phyloP scores from a whole-genome alignment of 2,329 filamentous ascomycete species.

The Albophoma yamanashiensis region DNA sequence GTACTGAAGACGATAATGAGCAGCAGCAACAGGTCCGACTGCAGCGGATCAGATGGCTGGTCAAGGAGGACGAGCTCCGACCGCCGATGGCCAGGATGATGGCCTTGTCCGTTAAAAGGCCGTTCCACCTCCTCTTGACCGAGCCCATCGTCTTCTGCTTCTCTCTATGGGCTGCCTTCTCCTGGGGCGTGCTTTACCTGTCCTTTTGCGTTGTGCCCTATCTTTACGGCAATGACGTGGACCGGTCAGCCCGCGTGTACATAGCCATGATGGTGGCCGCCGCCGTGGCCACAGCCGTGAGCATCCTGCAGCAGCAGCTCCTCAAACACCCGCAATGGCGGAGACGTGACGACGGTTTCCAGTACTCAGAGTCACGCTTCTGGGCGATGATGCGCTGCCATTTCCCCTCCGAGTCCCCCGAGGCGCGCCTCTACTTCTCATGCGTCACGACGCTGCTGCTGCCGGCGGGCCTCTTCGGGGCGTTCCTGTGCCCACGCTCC shows the following conservation, averaged over 20 bases:
- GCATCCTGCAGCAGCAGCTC: conserved; percentile 62
- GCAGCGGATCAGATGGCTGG: conserved; percentile 64
- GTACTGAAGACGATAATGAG: not conserved
- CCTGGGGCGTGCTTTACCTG: conserved; percentile 81
- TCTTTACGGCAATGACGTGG: conserved; percentile 59
- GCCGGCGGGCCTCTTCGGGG: conserved; percentile 62
- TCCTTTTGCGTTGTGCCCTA: conserved; percentile 73
- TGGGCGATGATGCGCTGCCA: conserved; percentile 34
- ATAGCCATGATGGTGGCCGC: conserved; percentile 58
- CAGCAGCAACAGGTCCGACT: conserved; percentile 4
- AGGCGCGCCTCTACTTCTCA: conserved; percentile 72
- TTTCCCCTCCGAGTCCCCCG: conserved; percentile 49
- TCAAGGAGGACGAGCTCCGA: conserved; percentile 67
- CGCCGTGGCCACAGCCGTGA: conserved; percentile 54
- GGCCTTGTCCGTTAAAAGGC: conserved; percentile 60
- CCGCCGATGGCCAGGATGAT: conserved; percentile 60
- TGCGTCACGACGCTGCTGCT: conserved; percentile 67
- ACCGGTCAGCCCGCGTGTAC: conserved; percentile 60
- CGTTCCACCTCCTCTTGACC: conserved; percentile 66
- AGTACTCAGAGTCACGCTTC: conserved; percentile 19
- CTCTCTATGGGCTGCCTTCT: conserved; percentile 80
- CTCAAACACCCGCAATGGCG: conserved; percentile 34
- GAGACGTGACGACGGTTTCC: conserved; percentile 7
- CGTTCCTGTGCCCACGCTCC: conserved; percentile 16
- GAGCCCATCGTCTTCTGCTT: conserved; percentile 79